Evolutionary conservation across 352 stramenopile genomes (phyloP).

Genomic region (Saprolegnia diclina): DNA sequence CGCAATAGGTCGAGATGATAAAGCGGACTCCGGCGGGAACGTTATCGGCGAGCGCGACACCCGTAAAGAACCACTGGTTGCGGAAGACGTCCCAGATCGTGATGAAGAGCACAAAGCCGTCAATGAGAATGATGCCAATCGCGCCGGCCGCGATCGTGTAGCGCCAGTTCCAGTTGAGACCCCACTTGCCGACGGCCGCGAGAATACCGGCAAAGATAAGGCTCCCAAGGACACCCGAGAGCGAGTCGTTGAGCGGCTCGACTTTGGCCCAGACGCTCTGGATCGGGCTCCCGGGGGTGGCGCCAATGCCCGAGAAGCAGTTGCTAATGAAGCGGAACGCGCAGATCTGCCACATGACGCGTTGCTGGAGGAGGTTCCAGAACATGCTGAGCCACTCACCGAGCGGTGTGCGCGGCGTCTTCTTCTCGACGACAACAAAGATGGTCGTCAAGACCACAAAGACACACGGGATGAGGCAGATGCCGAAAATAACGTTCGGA

Average conservation of each 20-base stretch:
- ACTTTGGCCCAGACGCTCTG: conserved; percentile 42
- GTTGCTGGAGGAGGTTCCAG: conserved; percentile 45
- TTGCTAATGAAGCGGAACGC: conserved; percentile 38
- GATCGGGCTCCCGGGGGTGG: conserved; percentile 38
- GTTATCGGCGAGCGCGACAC: conserved; percentile 39
- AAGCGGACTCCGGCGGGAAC: conserved; percentile 51
- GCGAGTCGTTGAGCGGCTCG: conserved; percentile 39
- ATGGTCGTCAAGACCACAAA: conserved; percentile 1
- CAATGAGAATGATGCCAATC: conserved; percentile 37
- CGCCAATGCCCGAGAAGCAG: conserved; percentile 40
- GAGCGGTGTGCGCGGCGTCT: neutral
- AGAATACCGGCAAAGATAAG: conserved; percentile 38
- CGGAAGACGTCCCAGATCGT: conserved; percentile 51
- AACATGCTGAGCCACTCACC: conserved; percentile 33
- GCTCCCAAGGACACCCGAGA: conserved; percentile 35
- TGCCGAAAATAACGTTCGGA: conserved; percentile 42
- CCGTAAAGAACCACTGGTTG: conserved; percentile 48
- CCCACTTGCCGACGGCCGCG: conserved; percentile 45
- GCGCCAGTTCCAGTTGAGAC: conserved; percentile 56
- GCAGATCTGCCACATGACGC: conserved; percentile 49
- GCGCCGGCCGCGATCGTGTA: conserved; percentile 34
- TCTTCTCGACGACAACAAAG: neutral
- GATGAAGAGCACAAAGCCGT: conserved; percentile 37
- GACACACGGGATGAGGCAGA: neutral
- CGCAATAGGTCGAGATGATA: conserved; percentile 52